Percentiles rank a stretch among this genome's conserved stretches.
phyloP scores from a whole-genome alignment of 805 yeast species.

The Yarrowia sp. region DNA sequence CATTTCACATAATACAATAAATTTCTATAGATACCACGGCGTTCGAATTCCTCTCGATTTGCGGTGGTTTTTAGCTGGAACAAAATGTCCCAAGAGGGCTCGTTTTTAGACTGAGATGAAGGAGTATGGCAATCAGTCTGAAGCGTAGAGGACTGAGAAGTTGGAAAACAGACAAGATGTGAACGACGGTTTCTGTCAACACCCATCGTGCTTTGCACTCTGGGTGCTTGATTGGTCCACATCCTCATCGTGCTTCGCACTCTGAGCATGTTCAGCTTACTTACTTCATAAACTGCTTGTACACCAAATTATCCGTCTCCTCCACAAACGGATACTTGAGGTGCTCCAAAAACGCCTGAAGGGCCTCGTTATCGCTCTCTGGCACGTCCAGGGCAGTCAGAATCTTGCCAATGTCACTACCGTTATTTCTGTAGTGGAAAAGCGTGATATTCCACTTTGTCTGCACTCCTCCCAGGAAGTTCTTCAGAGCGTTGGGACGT shows the following conservation, averaged over 20 bases:
- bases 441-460: slow-evolving; percentile 89
- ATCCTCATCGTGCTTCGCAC: neutral
- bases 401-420: slow-evolving; percentile 92
- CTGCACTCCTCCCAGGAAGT: slow-evolving; percentile 74
- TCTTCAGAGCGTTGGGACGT: slow-evolving; percentile 90
- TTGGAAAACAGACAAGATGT: too few relatives aligned
- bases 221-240: neutral
- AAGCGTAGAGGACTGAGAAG: too few relatives aligned
- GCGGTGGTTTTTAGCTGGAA: too few relatives aligned
- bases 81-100: too few relatives aligned
- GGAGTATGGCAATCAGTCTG: too few relatives aligned
- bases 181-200: too few relatives aligned
- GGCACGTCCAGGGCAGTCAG: slow-evolving; percentile 91
- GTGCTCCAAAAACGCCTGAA: slow-evolving; percentile 69
- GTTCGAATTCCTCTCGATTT: too few relatives aligned
- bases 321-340: slow-evolving; percentile 80
- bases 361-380: slow-evolving; percentile 64
- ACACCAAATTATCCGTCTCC: slow-evolving; percentile 87
- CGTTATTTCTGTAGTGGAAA: slow-evolving; percentile 97
- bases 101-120: too few relatives aligned
- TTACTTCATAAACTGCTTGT: slow-evolving; percentile 68
- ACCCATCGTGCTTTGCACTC: neutral
- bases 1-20: too few relatives aligned
- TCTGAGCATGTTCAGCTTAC: neutral
- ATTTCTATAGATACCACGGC: too few relatives aligned